Percentiles rank a stretch among this genome's conserved stretches.
phyloP scores from a whole-genome alignment of 805 yeast genomes.

The Pichia pseudocactophila region DNA sequence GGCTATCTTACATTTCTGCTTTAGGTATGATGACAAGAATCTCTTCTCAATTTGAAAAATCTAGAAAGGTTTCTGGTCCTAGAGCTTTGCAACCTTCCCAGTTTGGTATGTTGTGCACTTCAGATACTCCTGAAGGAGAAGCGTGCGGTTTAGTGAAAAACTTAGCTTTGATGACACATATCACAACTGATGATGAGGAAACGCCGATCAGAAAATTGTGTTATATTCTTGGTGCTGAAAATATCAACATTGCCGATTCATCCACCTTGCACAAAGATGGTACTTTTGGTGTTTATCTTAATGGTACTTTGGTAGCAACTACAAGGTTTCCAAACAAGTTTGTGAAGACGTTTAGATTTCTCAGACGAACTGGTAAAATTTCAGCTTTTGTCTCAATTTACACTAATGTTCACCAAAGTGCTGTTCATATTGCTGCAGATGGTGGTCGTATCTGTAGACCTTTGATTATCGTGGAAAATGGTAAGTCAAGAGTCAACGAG shows the following conservation, averaged over 20 bases:
- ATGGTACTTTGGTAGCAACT: constrained; percentile 91
- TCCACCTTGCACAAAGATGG: constrained; percentile 67
- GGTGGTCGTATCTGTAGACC: constrained; percentile 99
- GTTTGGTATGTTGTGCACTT: constrained; percentile 97
- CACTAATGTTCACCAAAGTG: constrained; percentile 79
- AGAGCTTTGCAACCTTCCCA: constrained; percentile 98
- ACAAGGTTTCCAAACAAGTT: constrained; percentile 82
- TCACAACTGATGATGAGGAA: constrained; percentile 96
- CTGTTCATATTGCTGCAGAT: constrained; percentile 97
- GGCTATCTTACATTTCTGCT: constrained; percentile 89
- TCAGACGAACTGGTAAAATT: constrained; percentile 78
- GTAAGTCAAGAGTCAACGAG: constrained; percentile 59
- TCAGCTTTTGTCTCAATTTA: constrained; percentile 89
- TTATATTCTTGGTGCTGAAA: constrained; percentile 81
- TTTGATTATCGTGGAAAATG: constrained; percentile 73
- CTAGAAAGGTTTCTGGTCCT: constrained; percentile 96
- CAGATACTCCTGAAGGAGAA: constrained; percentile 99
- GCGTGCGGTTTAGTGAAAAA: constrained; percentile 98
- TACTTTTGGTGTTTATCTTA: constrained; percentile 79
- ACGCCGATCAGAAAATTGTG: constrained; percentile 75
- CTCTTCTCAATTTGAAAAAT: constrained; percentile 96
- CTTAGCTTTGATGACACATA: constrained; percentile 95
- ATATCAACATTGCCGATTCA: constrained; percentile 71
- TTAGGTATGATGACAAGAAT: constrained; percentile 99
- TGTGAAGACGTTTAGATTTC: constrained; percentile 64